Percentiles rank a stretch among this genome's conserved stretches.
Conservation (phyloP, 805 yeast genomes). For the Cyberlindnera amylophila region DNA sequence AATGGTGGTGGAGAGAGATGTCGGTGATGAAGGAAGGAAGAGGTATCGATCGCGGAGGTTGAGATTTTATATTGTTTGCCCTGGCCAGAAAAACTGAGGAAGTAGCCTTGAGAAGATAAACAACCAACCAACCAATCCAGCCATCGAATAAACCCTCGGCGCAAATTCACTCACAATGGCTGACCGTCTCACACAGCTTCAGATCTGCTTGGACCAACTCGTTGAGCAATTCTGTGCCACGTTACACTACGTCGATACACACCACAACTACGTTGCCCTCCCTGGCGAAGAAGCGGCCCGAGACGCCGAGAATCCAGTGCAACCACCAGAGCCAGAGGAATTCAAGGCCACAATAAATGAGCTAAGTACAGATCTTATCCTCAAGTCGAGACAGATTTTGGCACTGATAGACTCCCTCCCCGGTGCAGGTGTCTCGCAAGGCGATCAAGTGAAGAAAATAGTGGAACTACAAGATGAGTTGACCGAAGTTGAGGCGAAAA, state of each 20-base stretch:
- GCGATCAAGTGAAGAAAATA: slow-evolving; percentile 65
- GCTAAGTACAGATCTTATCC: slow-evolving; percentile 75
- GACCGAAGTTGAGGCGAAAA: slow-evolving; percentile 52
- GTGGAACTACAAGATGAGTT: slow-evolving; percentile 59
- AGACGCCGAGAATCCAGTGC: slow-evolving; percentile 60
- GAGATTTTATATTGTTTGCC: too few species aligned
- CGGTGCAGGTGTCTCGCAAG: slow-evolving; percentile 83
- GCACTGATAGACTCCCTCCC: slow-evolving; percentile 86
- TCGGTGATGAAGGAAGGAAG: too few species aligned
- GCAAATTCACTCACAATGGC: slow-evolving; percentile 43
- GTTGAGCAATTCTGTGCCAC: slow-evolving; percentile 80
- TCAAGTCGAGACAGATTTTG: slow-evolving; percentile 82
- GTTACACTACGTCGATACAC: slow-evolving; percentile 72
- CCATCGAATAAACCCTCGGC: neutral
- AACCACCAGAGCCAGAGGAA: slow-evolving; percentile 40
- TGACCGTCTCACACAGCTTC: slow-evolving; percentile 87
- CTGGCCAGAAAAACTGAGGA: too few species aligned
- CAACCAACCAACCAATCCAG: neutral
- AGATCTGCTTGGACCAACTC: slow-evolving; percentile 76
- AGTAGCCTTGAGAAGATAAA: neutral
- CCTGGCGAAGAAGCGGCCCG: slow-evolving; percentile 50
- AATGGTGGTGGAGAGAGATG: too few species aligned
- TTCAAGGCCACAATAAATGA: slow-evolving; percentile 57
- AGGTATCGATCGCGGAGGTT: too few species aligned
- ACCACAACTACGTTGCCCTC: slow-evolving; percentile 54